These are phyloP conservation scores for Polytrichum formosum DNA, from an alignment of 225 moss, liverwort and hornwort genomes.

Conservation along the genomic window DNA sequence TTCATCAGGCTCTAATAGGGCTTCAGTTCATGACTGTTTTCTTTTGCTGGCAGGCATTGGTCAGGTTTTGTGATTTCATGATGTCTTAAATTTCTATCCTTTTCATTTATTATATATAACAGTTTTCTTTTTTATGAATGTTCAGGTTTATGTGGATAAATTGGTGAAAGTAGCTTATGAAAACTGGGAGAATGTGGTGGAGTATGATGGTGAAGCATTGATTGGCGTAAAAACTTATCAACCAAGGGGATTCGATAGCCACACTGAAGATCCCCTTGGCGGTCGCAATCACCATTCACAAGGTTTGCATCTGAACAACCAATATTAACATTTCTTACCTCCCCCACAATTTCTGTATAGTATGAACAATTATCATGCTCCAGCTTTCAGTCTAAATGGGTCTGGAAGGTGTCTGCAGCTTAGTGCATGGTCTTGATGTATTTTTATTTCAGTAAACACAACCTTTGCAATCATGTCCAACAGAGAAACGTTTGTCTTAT, in stretches of 20 bases:
- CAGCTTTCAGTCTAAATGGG: background rate
- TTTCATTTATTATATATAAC: background rate
- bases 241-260: slow-evolving; percentile 43
- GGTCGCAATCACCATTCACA: slow-evolving; percentile 42
- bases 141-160: slow-evolving; percentile 54
- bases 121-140: too few relatives aligned
- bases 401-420: background rate
- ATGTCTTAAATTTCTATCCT: background rate
- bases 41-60: background rate
- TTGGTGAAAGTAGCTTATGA: slow-evolving; percentile 63
- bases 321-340: slow-evolving; percentile 12
- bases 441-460: background rate
- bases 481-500: background rate
- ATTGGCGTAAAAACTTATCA: slow-evolving; percentile 53
- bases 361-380: background rate
- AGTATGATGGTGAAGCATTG: slow-evolving; percentile 58
- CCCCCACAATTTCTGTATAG: background rate
- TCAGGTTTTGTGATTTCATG: background rate
- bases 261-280: slow-evolving; percentile 43
- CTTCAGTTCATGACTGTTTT: too few relatives aligned
- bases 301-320: slow-evolving; percentile 52
- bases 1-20: too few relatives aligned
- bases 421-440: background rate
- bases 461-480: background rate
- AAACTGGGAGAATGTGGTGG: slow-evolving; percentile 66